Evolutionary conservation across 2,329 filamentous ascomycete genomes (phyloP), one percentile per base, ranked within the genome.

Genomic region (Venturia asperata): DNA sequence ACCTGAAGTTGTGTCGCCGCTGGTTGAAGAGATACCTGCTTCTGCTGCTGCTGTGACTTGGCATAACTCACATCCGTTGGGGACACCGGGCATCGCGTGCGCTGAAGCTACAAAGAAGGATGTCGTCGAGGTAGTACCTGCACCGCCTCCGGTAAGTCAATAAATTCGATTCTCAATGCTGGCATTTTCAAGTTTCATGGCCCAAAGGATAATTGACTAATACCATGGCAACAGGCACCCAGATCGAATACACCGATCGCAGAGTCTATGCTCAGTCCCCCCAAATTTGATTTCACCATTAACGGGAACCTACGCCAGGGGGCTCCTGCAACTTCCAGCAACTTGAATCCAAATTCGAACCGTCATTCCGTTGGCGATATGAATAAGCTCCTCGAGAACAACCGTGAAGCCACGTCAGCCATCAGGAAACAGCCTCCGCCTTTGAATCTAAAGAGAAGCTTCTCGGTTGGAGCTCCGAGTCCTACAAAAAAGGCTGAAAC

Each of bases 401-500:
- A 58, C 37, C 19, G 34, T 24, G 37, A 47, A 37, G 30, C 47
- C 37, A 41, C 37, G 5, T 37, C 34, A 21, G 24, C 43, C 19
- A 49, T 11, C 5, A 64, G 43, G 24, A 21, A 58, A 52, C 56
- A 42, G 27, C 34, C 43, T 17, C 61, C 43, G 24, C 15, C 64
- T 30, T 24, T 61, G 5, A 34, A 58, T n/a, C 24, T 61, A 13
- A 34, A 41, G 5, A 37, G 64, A 37, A 55, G 52, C 19, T 43
- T 39, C 64, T 65, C 52, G 27, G 42, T 39, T 15, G 27, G 43
- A 30, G 39, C 63, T 11, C 43, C 30, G 24, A 64, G 47, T 39
- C 63, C 63, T 21, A 64, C 63, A 9, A 64, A 39, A 19, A 64
- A 49, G 47, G 17, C 21, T 24, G 52, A 62, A 19, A 30, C 45